Evolutionary conservation across 371 early-diverging fungal species (phyloP), one percentile per base, ranked within the genome.

Genomic region (Fennellomyces sp.): DNA sequence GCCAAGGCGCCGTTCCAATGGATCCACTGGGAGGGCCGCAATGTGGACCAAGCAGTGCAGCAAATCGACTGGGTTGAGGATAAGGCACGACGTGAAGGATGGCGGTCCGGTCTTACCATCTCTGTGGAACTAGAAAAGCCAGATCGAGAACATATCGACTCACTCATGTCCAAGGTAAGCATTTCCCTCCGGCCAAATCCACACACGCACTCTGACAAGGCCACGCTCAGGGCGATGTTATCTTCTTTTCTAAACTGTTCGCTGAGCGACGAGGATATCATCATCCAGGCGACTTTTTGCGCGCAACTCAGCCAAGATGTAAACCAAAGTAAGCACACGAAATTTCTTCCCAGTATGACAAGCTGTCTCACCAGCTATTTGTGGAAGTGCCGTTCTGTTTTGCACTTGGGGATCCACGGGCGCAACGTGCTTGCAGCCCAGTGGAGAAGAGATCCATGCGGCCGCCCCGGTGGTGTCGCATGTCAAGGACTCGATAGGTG

Each of bases 1-100:
- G 25, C 47, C 26, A 48, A 25, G 15, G 56, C 53, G 8, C 56
- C 58, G 1, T 68, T 65, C 21, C 15, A 42, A 28, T 64, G 90
- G 90, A 71, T 85, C 19, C 90, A 90, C 64, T 90, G 87, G 65
- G 90, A 90, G 61, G 88, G 88, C 12, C 72, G 90, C 3, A 88
- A 88, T 26, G 70, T 82, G 8, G 69, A 69, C 8, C 68, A 87
- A 41, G 72, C 74, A 1, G 53, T 79, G n/a, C 45, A 58, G 30
- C 87, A 88, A 78, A 82, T 90, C 51, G 76, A 80, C 26, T 81
- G 82, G 74, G 47, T 87, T 2, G 68, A 79, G 25, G 47, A 64
- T 2, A 75, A 77, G 15, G 76, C 75, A 10, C 60, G 41, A 7
- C 39, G 58, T 13, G 77, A 77, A 33, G 60, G 65, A 13, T 80